phyloP scores from a whole-genome alignment of 257 asterid species.

The Solanum microdontum region DNA sequence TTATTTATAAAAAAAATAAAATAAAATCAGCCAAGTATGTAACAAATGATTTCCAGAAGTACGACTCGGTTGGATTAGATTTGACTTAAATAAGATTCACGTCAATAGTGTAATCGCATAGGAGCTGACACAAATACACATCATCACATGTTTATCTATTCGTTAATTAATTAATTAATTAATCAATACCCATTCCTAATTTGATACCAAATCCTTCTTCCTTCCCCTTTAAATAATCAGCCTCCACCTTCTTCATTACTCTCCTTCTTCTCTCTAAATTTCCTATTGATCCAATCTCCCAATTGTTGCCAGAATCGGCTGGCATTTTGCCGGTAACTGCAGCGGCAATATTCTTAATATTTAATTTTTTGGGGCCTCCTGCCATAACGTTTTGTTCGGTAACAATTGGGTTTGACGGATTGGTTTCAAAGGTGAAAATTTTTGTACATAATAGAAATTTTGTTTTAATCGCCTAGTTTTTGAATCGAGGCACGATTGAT shows the following conservation, averaged over 20 bases:
- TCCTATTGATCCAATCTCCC: constrained; percentile 22
- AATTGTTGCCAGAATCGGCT: constrained; percentile 8
- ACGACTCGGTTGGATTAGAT: background rate
- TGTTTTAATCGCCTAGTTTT: background rate
- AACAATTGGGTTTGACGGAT: constrained; percentile 1
- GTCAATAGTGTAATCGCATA: background rate
- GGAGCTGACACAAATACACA: constrained; percentile 6
- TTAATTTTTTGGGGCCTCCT: background rate
- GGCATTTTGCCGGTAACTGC: background rate
- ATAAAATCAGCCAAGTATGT: background rate
- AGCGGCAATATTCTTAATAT: background rate
- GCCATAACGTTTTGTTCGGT: background rate
- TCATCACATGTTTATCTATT: background rate
- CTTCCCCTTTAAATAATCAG: background rate
- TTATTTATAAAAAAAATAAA: background rate
- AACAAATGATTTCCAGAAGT: background rate
- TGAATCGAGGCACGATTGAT: background rate
- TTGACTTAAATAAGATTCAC: background rate
- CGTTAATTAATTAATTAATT: background rate
- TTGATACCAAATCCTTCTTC: background rate
- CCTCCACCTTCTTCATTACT: background rate
- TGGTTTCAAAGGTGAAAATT: background rate
- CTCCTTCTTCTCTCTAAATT: background rate
- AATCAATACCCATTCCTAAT: background rate
- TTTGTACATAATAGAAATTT: background rate